A percentile compares a stretch with the other conserved stretches of the same genome.
phyloP scores from a whole-genome alignment of 169 alveolate species.

The Eimeria maxima region DNA sequence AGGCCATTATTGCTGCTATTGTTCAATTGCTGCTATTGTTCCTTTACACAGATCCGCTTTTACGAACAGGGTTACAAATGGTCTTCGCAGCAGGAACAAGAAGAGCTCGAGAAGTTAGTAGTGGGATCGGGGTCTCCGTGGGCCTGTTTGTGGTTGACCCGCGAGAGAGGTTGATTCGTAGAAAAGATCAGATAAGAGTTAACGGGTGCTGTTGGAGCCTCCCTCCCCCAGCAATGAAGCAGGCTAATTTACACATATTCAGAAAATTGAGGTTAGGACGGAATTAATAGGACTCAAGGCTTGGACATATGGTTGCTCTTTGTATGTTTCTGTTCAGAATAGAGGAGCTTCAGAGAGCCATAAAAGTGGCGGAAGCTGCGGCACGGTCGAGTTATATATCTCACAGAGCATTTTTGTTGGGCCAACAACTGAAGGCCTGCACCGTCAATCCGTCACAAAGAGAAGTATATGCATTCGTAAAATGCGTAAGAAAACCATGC shows the following conservation, averaged over 20 bases:
- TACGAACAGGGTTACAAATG: conserved; percentile 76
- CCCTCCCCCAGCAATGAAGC: too few species aligned
- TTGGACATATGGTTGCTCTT: background rate
- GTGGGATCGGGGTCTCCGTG: background rate
- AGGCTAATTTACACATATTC: background rate
- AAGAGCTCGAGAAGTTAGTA: conserved; percentile 35
- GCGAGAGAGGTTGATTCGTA: background rate
- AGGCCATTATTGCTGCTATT: too few species aligned
- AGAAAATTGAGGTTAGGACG: background rate
- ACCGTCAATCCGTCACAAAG: conserved; percentile 28
- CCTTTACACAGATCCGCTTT: conserved; percentile 52
- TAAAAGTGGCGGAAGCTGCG: conserved; percentile 80
- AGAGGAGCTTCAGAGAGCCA: conserved; percentile 66
- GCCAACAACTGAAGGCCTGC: conserved; percentile 78
- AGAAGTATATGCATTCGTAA: conserved; percentile 51
- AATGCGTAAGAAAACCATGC: conserved; percentile 40
- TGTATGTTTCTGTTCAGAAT: conserved; percentile 33
- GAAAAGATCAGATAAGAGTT: too few species aligned
- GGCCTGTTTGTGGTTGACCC: background rate
- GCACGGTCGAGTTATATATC: conserved; percentile 80
- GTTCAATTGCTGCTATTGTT: background rate
- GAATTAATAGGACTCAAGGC: background rate
- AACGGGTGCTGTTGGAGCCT: too few species aligned
- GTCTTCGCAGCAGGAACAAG: conserved; percentile 54
- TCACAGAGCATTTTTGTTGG: conserved; percentile 71